Conservation (phyloP, 2,329 filamentous ascomycete species). For the Cladosporium sp. region DNA sequence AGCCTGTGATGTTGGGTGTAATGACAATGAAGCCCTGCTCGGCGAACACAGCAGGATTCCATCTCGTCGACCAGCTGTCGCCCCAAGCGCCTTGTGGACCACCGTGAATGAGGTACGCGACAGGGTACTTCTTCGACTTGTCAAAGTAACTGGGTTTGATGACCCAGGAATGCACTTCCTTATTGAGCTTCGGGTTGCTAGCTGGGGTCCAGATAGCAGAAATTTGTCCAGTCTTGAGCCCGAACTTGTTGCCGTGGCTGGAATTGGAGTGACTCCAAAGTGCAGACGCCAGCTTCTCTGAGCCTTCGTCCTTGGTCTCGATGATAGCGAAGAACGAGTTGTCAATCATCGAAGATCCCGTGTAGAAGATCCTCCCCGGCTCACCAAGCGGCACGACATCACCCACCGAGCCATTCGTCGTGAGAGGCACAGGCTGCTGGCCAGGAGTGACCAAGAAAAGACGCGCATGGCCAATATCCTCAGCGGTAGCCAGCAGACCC, state of each 20-base stretch:
- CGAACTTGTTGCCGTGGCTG: constrained; percentile 62
- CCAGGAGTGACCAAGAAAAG: constrained; percentile 44
- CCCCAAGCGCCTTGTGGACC: constrained; percentile 28
- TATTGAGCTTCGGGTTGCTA: constrained; percentile 45
- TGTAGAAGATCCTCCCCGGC: constrained; percentile 56
- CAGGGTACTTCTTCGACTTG: constrained; percentile 25
- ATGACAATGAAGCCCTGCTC: constrained; percentile 32
- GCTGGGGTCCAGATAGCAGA: constrained; percentile 67
- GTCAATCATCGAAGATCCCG: constrained; percentile 65
- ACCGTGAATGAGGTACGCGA: constrained; percentile 31
- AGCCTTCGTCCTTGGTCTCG: constrained; percentile 47
- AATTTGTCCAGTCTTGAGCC: constrained; percentile 60
- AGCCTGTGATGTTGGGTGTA: constrained; percentile 27
- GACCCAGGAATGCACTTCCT: constrained; percentile 62
- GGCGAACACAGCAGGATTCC: constrained; percentile 28
- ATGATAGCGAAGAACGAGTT: constrained; percentile 66
- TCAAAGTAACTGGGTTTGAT: constrained; percentile 27
- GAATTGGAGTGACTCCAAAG: constrained; percentile 51
- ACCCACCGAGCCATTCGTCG: constrained; percentile 51
- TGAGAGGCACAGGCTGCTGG: constrained; percentile 42
- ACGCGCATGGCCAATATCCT: constrained; percentile 60
- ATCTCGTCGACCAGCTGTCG: constrained; percentile 26
- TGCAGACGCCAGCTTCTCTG: constrained; percentile 13
- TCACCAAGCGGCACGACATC: constrained; percentile 38
- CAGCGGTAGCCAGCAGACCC: constrained; percentile 68